These are phyloP conservation scores for Diaporthe australafricana DNA, from an alignment of 2,329 filamentous ascomycete genomes.

Conservation along the genomic window DNA sequence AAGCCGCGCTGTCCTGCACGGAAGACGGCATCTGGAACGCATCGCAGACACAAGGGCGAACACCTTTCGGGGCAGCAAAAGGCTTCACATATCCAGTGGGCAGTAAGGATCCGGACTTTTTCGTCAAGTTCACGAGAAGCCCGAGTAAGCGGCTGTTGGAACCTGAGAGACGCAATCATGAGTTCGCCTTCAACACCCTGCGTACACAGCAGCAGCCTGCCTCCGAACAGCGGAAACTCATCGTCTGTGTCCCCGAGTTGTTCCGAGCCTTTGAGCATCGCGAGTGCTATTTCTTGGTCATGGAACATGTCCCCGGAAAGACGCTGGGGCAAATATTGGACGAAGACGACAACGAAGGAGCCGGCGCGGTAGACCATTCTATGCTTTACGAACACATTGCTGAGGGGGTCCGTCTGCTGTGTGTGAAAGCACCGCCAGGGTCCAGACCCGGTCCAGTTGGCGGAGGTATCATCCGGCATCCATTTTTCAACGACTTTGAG, in stretches of 20 bases:
- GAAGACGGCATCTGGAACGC: not conserved
- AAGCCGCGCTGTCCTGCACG: not conserved
- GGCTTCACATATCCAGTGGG: not conserved
- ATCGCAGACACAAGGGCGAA: not conserved
- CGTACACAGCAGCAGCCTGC: not conserved
- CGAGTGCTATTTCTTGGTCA: not conserved
- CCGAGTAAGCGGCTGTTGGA: not conserved
- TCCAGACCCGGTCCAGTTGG: not conserved
- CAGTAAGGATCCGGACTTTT: not conserved
- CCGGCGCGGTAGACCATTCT: not conserved
- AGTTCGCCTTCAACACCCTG: conserved; percentile 1
- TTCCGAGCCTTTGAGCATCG: not conserved
- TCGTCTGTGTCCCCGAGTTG: not conserved
- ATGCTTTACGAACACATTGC: not conserved
- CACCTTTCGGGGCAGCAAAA: not conserved
- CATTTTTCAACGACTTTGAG: not conserved
- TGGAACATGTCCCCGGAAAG: not conserved
- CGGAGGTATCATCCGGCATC: not conserved
- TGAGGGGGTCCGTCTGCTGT: not conserved
- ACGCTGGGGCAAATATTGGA: not conserved
- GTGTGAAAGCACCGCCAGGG: not conserved
- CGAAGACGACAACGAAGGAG: not conserved
- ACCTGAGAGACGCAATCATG: conserved; percentile 1
- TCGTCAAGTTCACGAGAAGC: not conserved
- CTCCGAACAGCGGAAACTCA: not conserved